Percentiles rank a stretch among this genome's conserved stretches.
Conservation (phyloP, 1,284 basidiomycete genomes). For the Leccinum fallax region DNA sequence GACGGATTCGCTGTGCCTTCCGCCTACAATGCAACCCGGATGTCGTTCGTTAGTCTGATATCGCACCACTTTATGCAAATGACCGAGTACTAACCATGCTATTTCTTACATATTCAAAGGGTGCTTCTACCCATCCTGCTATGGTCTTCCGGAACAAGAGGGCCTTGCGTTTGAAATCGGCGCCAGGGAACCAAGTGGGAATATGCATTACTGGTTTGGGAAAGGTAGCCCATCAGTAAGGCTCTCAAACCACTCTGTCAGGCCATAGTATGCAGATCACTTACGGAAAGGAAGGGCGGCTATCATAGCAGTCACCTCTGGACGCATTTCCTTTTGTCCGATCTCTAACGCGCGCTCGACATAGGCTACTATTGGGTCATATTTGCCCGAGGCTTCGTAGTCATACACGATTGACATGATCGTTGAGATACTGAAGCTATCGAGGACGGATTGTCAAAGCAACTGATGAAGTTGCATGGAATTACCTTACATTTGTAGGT, state of each 20-base stretch:
- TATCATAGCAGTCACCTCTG: slow-evolving; percentile 23
- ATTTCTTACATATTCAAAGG: slow-evolving; percentile 27
- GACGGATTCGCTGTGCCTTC: slow-evolving; percentile 26
- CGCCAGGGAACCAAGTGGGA: slow-evolving; percentile 29
- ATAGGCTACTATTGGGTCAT: slow-evolving; percentile 25
- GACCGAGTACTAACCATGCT: slow-evolving; percentile 21
- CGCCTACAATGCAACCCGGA: slow-evolving; percentile 8
- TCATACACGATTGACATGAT: slow-evolving; percentile 31
- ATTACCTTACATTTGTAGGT: slow-evolving; percentile 24
- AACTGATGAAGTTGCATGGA: neutral
- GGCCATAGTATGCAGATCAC: neutral
- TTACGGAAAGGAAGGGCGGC: slow-evolving; percentile 22
- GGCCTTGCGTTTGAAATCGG: slow-evolving; percentile 21
- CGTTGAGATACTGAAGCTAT: slow-evolving; percentile 23
- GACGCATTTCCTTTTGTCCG: slow-evolving; percentile 16
- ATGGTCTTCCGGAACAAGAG: slow-evolving; percentile 5
- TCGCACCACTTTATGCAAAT: neutral
- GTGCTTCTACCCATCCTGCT: slow-evolving; percentile 17
- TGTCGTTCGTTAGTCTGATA: slow-evolving; percentile 1
- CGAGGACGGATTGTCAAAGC: neutral
- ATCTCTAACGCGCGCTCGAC: slow-evolving; percentile 14
- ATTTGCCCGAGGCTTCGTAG: slow-evolving; percentile 12
- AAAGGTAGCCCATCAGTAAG: neutral
- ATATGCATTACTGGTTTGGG: slow-evolving; percentile 18
- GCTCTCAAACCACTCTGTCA: neutral